Evolutionary conservation across 768 basidiomycete genomes (phyloP).

Genomic region (Phlebiopsis gigantea): DNA sequence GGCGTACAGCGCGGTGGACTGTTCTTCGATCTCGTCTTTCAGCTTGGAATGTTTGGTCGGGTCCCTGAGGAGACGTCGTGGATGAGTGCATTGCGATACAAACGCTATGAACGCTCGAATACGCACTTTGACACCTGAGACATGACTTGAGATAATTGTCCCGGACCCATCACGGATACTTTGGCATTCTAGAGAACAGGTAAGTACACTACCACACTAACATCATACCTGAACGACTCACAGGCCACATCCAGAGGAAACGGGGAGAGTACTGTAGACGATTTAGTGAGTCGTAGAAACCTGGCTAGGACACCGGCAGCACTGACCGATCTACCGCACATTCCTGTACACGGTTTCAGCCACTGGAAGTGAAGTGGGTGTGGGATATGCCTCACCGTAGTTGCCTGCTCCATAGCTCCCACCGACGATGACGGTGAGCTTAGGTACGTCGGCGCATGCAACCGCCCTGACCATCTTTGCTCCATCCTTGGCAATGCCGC

Average conservation of each 20-base stretch:
- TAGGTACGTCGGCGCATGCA: slow-evolving; percentile 90
- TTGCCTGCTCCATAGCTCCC: slow-evolving; percentile 95
- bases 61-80: slow-evolving; percentile 43
- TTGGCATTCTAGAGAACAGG: slow-evolving; percentile 64
- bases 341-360: slow-evolving; percentile 43
- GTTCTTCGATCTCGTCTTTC: slow-evolving; percentile 79
- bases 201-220: neutral
- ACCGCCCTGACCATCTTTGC: slow-evolving; percentile 98
- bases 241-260: slow-evolving; percentile 99
- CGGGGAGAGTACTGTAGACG: slow-evolving; percentile 80
- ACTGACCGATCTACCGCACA: slow-evolving; percentile 89
- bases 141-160: slow-evolving; percentile 93
- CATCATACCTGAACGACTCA: slow-evolving; percentile 31
- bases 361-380: slow-evolving; percentile 3
- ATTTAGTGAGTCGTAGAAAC: neutral
- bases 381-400: slow-evolving; percentile 56
- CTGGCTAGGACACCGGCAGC: neutral
- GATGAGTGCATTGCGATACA: neutral
- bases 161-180: slow-evolving; percentile 93
- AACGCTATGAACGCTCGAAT: neutral
- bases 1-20: slow-evolving; percentile 84
- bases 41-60: slow-evolving; percentile 71
- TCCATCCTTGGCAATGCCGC: slow-evolving; percentile 93
- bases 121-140: slow-evolving; percentile 75
- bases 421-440: slow-evolving; percentile 88